phyloP scores from a whole-genome alignment of 2,329 filamentous ascomycete genomes.

The Gremmenia infestans region DNA sequence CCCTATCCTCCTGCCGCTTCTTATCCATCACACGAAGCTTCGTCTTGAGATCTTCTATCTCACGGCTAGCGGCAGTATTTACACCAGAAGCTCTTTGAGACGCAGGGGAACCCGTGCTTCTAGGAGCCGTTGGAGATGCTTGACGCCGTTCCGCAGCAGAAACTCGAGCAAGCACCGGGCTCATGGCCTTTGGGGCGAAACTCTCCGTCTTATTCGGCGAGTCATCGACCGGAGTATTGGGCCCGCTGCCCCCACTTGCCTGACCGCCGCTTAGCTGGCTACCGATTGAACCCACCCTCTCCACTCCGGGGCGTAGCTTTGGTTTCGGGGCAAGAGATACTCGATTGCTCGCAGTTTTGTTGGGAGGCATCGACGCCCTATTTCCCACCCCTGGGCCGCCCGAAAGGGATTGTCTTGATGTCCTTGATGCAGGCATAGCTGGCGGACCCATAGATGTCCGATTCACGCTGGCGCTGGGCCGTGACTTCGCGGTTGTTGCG shows the following conservation, averaged over 20 bases:
- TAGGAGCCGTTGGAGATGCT: conserved; percentile 21
- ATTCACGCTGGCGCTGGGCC: conserved; percentile 48
- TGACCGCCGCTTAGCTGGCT: conserved; percentile 29
- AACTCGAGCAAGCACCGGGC: conserved; percentile 26
- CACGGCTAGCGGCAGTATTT: conserved; percentile 38
- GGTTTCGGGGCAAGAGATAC: conserved; percentile 27
- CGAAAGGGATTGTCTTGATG: conserved; percentile 36
- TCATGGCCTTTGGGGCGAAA: conserved; percentile 28
- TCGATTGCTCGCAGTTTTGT: conserved; percentile 14
- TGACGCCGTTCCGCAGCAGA: conserved; percentile 18
- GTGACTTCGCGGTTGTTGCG: conserved; percentile 40
- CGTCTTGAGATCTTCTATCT: conserved; percentile 82
- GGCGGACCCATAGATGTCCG: conserved; percentile 67
- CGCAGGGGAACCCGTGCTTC: conserved; percentile 22
- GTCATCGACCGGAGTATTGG: conserved; percentile 27
- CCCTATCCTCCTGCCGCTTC: conserved; percentile 78
- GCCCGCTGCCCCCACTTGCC: conserved; percentile 25
- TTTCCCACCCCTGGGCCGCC: conserved; percentile 32
- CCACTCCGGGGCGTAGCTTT: conserved; percentile 26
- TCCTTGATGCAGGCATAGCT: conserved; percentile 27
- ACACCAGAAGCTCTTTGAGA: conserved; percentile 18
- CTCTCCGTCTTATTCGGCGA: conserved; percentile 39
- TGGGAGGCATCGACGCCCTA: conserved; percentile 17
- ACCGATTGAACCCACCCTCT: conserved; percentile 27
- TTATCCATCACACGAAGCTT: conserved; percentile 85